Percentiles rank a stretch among this genome's conserved stretches.
phyloP scores from a whole-genome alignment of 129 eudicot species.

The Lonicera japonica region DNA sequence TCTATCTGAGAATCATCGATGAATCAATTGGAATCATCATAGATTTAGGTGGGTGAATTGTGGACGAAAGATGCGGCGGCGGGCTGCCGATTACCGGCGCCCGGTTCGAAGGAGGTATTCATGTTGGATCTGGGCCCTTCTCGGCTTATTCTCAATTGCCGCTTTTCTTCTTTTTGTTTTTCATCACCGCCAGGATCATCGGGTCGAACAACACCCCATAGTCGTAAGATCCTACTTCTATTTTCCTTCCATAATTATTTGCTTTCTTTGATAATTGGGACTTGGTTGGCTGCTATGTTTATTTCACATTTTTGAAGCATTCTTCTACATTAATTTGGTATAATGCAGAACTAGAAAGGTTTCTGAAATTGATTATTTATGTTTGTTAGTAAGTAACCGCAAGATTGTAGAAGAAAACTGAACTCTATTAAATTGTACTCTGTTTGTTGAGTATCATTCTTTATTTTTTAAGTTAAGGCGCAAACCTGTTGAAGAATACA shows the following conservation, averaged over 20 bases:
- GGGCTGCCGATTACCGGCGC: conserved; percentile 97
- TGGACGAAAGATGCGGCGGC: conserved; percentile 72
- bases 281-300: no score
- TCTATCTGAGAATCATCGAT: conserved; percentile 11
- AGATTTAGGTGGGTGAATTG: conserved; percentile 23
- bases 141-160: conserved; percentile 43
- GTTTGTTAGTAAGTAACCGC: no score
- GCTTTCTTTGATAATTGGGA: no score
- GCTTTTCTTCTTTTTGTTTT: conserved; percentile 49
- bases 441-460: no score
- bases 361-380: no score
- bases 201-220: conserved; percentile 45
- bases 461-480: no score
- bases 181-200: conserved; percentile 58
- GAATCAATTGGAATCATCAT: conserved; percentile 13
- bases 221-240: conserved; percentile 21
- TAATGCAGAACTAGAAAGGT: no score
- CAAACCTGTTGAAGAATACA: no score
- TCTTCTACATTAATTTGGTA: no score
- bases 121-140: conserved; percentile 73
- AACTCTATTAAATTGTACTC: no score
- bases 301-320: no score
- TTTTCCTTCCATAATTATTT: not conserved
- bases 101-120: conserved; percentile 60
- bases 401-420: no score